A percentile compares a stretch with the other conserved stretches of the same genome.
Evolutionary conservation across 768 basidiomycete species (phyloP).

Genomic region (Gloeopeniophorella convolvens): DNA sequence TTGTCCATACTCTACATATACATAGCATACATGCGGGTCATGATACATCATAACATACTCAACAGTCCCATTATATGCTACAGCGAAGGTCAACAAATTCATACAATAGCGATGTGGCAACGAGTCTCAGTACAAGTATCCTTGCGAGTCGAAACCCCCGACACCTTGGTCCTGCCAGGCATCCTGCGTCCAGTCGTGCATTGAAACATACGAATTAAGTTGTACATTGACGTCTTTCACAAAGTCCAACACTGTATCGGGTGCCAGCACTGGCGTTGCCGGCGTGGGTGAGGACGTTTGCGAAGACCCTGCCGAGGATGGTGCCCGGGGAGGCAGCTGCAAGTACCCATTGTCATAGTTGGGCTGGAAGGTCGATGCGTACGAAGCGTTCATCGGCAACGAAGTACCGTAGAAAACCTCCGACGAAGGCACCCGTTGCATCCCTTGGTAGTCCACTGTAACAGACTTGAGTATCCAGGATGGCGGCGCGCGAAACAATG

Average conservation of each 20-base stretch:
- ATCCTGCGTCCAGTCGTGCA: not conserved
- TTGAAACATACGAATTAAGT: not conserved
- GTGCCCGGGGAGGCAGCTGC: not conserved
- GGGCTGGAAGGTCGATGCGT: not conserved
- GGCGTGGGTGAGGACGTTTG: conserved; percentile 6
- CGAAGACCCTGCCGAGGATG: conserved; percentile 1
- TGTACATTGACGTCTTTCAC: not conserved
- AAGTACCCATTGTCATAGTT: not conserved
- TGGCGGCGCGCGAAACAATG: not conserved
- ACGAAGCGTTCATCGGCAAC: not conserved
- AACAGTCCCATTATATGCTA: too few species aligned
- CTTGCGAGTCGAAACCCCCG: too few species aligned
- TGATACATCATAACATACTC: too few species aligned
- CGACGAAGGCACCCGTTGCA: not conserved
- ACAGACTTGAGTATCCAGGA: not conserved
- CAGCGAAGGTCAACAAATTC: too few species aligned
- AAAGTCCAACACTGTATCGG: not conserved
- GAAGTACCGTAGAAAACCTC: not conserved
- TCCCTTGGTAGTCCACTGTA: not conserved
- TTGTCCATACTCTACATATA: too few species aligned
- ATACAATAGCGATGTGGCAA: too few species aligned
- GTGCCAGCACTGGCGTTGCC: not conserved
- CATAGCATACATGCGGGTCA: too few species aligned
- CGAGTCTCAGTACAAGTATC: too few species aligned
- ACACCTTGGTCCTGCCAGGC: conserved; percentile 4